phyloP scores from a whole-genome alignment of 1,284 basidiomycete genomes.

The Macrocybe sp. region DNA sequence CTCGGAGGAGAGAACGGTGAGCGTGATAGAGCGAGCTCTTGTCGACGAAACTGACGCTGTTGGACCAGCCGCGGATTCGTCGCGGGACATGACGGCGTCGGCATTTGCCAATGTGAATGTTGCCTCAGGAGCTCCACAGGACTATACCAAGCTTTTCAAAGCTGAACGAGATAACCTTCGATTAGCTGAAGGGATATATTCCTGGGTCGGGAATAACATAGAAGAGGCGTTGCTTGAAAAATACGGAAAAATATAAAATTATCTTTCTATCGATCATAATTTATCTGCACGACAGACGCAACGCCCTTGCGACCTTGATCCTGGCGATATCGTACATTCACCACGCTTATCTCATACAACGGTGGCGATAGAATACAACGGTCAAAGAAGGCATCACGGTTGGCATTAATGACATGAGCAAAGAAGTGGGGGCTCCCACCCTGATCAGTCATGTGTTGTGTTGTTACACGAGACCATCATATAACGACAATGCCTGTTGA shows the following conservation, averaged over 20 bases:
- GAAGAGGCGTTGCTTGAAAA: conserved; percentile 74
- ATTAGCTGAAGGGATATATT: conserved; percentile 81
- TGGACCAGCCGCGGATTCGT: conserved; percentile 66
- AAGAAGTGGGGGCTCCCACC: too few species aligned
- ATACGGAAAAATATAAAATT: conserved; percentile 49
- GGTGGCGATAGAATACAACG: too few species aligned
- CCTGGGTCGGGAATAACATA: conserved; percentile 77
- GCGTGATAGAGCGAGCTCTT: conserved; percentile 22
- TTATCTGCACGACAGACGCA: too few species aligned
- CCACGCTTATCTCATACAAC: too few species aligned
- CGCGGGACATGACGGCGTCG: conserved; percentile 67
- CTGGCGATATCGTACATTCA: too few species aligned
- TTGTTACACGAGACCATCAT: conserved; percentile 67
- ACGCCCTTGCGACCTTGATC: not conserved
- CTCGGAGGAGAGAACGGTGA: conserved; percentile 89
- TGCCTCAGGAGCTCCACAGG: conserved; percentile 61
- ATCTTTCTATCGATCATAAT: too few species aligned
- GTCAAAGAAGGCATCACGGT: too few species aligned
- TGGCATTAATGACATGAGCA: too few species aligned
- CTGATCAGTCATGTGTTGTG: not conserved
- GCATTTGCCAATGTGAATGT: conserved; percentile 65
- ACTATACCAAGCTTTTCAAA: conserved; percentile 88
- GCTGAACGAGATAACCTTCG: conserved; percentile 92
- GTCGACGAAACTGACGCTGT: conserved; percentile 5
- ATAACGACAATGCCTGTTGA: conserved; percentile 66